These are phyloP conservation scores for Babjeviella inositovora DNA, from an alignment of 805 yeast species.

Conservation along the genomic window DNA sequence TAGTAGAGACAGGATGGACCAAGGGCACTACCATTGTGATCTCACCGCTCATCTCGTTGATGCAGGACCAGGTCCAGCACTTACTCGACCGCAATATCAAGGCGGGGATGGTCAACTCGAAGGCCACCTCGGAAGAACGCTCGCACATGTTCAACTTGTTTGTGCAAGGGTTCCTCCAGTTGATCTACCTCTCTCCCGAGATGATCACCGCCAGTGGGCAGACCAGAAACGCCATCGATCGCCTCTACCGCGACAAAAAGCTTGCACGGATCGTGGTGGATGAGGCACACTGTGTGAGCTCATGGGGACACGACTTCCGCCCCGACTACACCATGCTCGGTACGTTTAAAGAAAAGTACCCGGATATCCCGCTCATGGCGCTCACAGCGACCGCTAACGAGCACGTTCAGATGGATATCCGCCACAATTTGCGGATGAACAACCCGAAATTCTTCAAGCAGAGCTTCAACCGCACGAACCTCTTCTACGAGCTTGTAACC, in stretches of 20 bases:
- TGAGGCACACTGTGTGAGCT: constrained; percentile 96
- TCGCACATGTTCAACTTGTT: constrained; percentile 45
- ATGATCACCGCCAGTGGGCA: constrained; percentile 69
- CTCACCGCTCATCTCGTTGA: constrained; percentile 86
- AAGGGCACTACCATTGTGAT: constrained; percentile 81
- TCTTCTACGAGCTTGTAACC: constrained; percentile 60
- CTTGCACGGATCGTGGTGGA: constrained; percentile 86
- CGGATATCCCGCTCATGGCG: constrained; percentile 84
- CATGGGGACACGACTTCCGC: constrained; percentile 98
- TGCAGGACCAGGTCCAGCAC: constrained; percentile 95
- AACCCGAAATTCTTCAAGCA: constrained; percentile 61
- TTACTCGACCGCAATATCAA: constrained; percentile 46
- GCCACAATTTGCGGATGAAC: constrained; percentile 54
- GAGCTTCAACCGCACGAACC: constrained; percentile 81
- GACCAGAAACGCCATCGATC: constrained; percentile 46
- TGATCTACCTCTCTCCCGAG: constrained; percentile 87
- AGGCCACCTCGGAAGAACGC: constrained; percentile 46
- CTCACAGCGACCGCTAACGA: constrained; percentile 95
- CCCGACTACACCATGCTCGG: constrained; percentile 84
- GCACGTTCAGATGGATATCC: constrained; percentile 73
- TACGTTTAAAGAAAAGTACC: constrained; percentile 56
- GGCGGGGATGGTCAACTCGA: constrained; percentile 84
- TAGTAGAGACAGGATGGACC: constrained; percentile 59
- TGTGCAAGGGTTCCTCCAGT: constrained; percentile 47
- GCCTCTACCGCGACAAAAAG: constrained; percentile 32